Base-by-base conservation (phyloP, 345 rosid genomes). In the Hirschfeldia incana region DNA sequence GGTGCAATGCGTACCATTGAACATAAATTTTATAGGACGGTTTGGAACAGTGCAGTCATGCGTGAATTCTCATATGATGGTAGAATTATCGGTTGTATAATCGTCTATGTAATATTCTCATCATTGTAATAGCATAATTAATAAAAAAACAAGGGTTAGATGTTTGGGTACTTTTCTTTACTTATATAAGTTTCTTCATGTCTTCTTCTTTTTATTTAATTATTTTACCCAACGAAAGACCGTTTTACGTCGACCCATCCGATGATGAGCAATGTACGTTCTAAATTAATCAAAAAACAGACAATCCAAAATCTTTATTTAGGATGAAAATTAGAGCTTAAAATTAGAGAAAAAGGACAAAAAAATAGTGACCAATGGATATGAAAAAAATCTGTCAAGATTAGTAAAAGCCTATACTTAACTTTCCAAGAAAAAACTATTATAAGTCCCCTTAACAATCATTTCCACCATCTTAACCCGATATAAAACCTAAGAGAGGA, bases 401-500 rank as follows among this genome's bases (percentile, higher is more conserved):
- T 80, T 80, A 80, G 80, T 80, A 80, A 21, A 21, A 75, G 70
- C 68, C 80, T 80, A 80, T 65, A 80, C 80, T 76, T 80, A 80
- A 76, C 77, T 15, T 55, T 76, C 28, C 11, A 59, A 44, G 26
- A 36, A 65, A 64, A 26, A 2, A 59, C 73, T 80, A 65, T 75
- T 80, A 80, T 70, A 76, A 71, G 69, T 57, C n/a, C 27, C 57
- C 30, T 16, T 36, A 53, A 62, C 12, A 63, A 11, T 79, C 32
- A 33, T 61, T 27, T 51, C 57, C 57, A 37, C 67, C 33, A 59
- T 28, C 29, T 64, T 27, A 58, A 42, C 69, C n/a, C 13, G 11
- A 59, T 65, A 80, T 74, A 70, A 71, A 65, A 59, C 17, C 57
- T 4, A 1, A 58, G 34, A 44, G 3, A 39, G 39, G 10, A 69